phyloP scores from a whole-genome alignment of 495 filamentous ascomycete species.

The Aspergillus wentii region DNA sequence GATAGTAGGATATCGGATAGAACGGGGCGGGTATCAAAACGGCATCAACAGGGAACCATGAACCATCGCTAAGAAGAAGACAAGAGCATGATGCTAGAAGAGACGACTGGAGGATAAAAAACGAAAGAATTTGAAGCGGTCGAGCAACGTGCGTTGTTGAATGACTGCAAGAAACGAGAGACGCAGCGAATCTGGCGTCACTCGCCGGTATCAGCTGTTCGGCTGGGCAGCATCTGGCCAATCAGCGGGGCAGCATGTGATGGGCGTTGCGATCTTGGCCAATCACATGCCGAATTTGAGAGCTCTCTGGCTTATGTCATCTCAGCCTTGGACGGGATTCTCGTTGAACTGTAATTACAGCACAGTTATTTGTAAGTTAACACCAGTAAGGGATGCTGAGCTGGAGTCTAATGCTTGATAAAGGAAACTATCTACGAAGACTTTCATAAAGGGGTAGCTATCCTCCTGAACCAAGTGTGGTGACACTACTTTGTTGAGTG shows the following conservation, averaged over 20 bases:
- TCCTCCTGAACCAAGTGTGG: too few relatives aligned
- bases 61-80: conserved; percentile 10
- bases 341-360: too few relatives aligned
- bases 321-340: too few relatives aligned
- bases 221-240: conserved; percentile 3
- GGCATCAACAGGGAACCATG: not conserved
- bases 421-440: too few relatives aligned
- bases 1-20: conserved; percentile 1
- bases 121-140: conserved; percentile 5
- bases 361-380: too few relatives aligned
- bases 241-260: conserved; percentile 17
- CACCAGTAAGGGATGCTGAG: too few relatives aligned
- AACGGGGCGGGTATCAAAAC: conserved; percentile 11
- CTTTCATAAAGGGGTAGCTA: too few relatives aligned
- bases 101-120: not conserved
- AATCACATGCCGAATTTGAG: not conserved
- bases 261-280: not conserved
- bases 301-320: conserved; percentile 11
- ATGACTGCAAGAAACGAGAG: conserved; percentile 9
- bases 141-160: conserved; percentile 2
- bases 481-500: too few relatives aligned
- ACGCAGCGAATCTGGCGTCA: conserved; percentile 17
- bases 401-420: too few relatives aligned
- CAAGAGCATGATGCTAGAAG: not conserved
- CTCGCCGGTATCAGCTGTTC: conserved; percentile 21